Evolutionary conservation across 202 grass and related monocot species (phyloP).

Genomic region (Sporobolus alterniflorus): DNA sequence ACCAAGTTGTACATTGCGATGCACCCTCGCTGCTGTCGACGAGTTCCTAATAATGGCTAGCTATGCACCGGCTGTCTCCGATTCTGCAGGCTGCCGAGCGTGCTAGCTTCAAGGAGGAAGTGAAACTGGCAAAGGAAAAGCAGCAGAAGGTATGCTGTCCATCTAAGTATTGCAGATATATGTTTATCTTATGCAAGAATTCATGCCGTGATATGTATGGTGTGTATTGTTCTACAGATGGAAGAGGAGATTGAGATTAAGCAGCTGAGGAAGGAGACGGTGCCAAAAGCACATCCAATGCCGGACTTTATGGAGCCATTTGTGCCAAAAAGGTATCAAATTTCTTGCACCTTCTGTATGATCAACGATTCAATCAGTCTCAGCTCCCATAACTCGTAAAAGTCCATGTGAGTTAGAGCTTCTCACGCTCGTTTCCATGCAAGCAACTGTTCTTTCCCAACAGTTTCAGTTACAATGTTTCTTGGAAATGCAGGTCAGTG

Average conservation of each 20-base stretch:
- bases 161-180: neutral
- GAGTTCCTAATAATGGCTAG: conserved; percentile 13
- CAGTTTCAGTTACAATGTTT: neutral
- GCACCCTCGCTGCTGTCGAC: neutral
- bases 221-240: conserved; percentile 41
- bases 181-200: conserved; percentile 8
- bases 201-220: neutral
- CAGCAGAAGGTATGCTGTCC: conserved; percentile 56
- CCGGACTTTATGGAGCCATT: conserved; percentile 86
- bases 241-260: conserved; percentile 77
- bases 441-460: neutral
- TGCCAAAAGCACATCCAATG: conserved; percentile 76
- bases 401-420: neutral
- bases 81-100: conserved; percentile 57
- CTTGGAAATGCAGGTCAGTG: conserved; percentile 55
- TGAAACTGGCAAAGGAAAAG: conserved; percentile 61
- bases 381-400: neutral
- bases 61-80: neutral
- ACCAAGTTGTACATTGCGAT: conserved; percentile 38
- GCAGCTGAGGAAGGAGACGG: conserved; percentile 63
- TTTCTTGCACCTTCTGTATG: neutral
- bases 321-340: conserved; percentile 60
- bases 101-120: conserved; percentile 58
- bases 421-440: neutral
- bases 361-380: neutral